Conservation (phyloP, 2,329 filamentous ascomycete genomes). For the Cladosporium sp. region DNA sequence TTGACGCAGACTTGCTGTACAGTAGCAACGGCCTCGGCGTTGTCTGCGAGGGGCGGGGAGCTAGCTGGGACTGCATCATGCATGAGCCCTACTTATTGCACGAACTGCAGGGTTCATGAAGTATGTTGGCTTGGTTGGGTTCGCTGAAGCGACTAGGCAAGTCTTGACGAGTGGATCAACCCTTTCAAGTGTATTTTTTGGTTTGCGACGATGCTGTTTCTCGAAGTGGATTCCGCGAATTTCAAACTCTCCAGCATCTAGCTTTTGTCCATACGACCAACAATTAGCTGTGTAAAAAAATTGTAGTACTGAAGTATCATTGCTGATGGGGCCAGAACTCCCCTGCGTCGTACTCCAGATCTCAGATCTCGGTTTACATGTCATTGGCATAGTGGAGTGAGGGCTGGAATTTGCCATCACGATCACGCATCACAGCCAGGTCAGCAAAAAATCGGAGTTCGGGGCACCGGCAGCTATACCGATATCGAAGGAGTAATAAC, state of each 20-base stretch:
- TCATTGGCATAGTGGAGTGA: background rate
- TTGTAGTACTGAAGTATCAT: background rate
- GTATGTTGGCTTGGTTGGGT: background rate
- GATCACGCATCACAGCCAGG: background rate
- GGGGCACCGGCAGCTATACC: background rate
- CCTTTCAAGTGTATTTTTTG: background rate
- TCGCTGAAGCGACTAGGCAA: background rate
- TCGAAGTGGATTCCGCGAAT: background rate
- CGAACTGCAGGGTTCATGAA: background rate
- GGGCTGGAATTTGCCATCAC: background rate
- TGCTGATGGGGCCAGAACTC: background rate
- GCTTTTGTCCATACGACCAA: background rate
- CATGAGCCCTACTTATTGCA: background rate
- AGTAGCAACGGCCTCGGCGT: background rate
- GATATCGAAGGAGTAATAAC: background rate
- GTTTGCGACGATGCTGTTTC: background rate
- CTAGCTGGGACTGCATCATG: background rate
- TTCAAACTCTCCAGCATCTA: background rate
- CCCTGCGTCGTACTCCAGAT: background rate
- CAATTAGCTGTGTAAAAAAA: background rate
- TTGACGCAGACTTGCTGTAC: background rate
- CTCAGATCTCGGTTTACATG: background rate
- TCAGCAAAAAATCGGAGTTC: background rate
- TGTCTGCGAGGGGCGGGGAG: conserved; percentile 3
- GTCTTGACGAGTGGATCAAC: background rate